Evolutionary conservation across 225 moss, liverwort and hornwort genomes (phyloP).

Genomic region (Bryum argenteum): DNA sequence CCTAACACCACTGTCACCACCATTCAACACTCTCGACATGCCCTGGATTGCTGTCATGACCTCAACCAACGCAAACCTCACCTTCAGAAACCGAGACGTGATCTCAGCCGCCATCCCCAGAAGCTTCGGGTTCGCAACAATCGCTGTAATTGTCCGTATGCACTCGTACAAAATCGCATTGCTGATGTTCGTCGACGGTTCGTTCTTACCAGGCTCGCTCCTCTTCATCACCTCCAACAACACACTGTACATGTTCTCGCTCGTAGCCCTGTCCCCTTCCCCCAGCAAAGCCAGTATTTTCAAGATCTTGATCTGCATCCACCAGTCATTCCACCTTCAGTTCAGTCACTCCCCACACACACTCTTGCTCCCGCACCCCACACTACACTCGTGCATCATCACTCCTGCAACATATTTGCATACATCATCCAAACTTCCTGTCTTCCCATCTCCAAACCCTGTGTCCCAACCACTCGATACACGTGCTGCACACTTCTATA

Average conservation of each 20-base stretch:
- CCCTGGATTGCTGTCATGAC: not conserved
- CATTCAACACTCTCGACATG: constrained; percentile 9
- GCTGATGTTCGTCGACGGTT: constrained; percentile 63
- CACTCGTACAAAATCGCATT: constrained; percentile 94
- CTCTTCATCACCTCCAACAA: constrained; percentile 78
- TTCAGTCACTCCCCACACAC: constrained; percentile 18
- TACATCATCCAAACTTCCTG: not conserved
- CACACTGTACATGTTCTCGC: constrained; percentile 92
- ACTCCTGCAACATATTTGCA: not conserved
- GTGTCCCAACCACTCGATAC: not conserved
- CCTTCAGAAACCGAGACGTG: constrained; percentile 95
- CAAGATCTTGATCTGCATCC: constrained; percentile 91
- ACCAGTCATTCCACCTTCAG: constrained; percentile 24
- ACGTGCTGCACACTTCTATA: not conserved
- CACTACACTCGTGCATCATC: not conserved
- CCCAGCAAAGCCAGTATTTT: constrained; percentile 93
- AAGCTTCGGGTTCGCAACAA: constrained; percentile 67
- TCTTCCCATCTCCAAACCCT: not conserved
- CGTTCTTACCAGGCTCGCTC: constrained; percentile 53
- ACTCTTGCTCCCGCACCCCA: not conserved
- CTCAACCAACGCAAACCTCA: constrained; percentile 21
- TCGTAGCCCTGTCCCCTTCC: constrained; percentile 72
- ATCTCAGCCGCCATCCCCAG: constrained; percentile 80
- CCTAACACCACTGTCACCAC: not conserved
- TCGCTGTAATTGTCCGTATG: constrained; percentile 91